Conservation (phyloP, 78 protist genomes). For the Dictyostelium citrinum region DNA sequence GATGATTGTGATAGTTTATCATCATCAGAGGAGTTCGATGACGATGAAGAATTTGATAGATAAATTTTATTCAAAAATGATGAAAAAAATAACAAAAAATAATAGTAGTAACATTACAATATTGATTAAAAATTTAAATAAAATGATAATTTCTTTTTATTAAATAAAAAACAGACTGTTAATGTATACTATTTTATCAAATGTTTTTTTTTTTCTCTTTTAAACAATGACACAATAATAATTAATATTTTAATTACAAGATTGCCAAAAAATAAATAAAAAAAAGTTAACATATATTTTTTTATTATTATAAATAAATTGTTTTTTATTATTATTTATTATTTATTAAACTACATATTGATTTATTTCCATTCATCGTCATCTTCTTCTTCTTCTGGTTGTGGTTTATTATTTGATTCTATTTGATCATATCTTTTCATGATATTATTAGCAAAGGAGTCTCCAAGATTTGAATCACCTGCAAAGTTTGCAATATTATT, state of each 20-base stretch:
- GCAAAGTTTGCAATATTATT: constrained; percentile 37
- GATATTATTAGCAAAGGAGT: neutral
- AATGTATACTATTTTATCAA: too few species aligned
- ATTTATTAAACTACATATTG: neutral
- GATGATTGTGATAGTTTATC: constrained; percentile 7
- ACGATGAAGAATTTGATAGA: neutral
- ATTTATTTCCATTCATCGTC: constrained; percentile 45
- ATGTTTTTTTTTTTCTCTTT: too few species aligned
- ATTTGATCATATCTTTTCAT: constrained; percentile 12
- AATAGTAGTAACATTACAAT: too few species aligned
- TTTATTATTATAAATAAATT: too few species aligned
- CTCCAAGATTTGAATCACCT: constrained; percentile 30
- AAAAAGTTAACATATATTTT: too few species aligned
- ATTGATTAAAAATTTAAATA: too few species aligned
- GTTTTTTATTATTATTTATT: too few species aligned
- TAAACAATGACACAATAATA: too few species aligned
- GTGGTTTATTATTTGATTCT: neutral
- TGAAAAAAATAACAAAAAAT: neutral
- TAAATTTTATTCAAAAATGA: neutral
- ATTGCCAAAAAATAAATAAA: too few species aligned
- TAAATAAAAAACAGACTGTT: too few species aligned
- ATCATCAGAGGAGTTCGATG: neutral
- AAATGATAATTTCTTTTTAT: too few species aligned
- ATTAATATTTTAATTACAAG: too few species aligned
- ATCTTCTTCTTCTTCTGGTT: neutral